phyloP scores from a whole-genome alignment of 83 land plant genomes.

The Thuja plicata region DNA sequence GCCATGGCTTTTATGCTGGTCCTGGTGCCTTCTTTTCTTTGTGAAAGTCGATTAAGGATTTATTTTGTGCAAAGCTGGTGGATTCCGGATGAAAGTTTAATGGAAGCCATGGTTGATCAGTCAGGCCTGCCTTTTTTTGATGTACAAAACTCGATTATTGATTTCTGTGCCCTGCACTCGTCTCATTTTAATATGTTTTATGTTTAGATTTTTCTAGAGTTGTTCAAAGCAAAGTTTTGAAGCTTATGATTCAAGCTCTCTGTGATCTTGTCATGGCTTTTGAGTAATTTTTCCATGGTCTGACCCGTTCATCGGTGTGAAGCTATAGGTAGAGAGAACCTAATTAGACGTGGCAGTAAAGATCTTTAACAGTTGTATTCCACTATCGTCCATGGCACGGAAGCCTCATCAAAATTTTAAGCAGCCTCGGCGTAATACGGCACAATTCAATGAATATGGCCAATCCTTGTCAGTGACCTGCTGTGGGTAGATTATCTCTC shows the following conservation, averaged over 20 bases:
- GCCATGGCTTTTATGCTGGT: neutral
- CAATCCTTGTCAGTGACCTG: neutral
- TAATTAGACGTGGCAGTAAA: neutral
- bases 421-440: neutral
- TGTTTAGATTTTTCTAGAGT: neutral
- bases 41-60: neutral
- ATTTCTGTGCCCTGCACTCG: neutral
- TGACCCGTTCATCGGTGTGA: neutral
- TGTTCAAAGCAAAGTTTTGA: neutral
- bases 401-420: neutral
- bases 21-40: neutral
- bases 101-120: too few relatives aligned
- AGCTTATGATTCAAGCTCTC: too few relatives aligned
- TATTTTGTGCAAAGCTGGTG: too few relatives aligned
- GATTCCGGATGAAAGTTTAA: too few relatives aligned
- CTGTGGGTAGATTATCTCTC: neutral
- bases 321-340: neutral
- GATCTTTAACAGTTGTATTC: neutral
- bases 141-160: too few relatives aligned
- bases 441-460: constrained; percentile 9
- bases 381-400: neutral
- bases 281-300: neutral
- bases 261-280: neutral
- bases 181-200: neutral
- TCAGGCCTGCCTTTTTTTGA: too few relatives aligned